A percentile compares a stretch with the other conserved stretches of the same genome.
These are phyloP conservation scores for Diddensiella santjacobensis DNA, from an alignment of 805 yeast genomes.

Conservation along the genomic window DNA sequence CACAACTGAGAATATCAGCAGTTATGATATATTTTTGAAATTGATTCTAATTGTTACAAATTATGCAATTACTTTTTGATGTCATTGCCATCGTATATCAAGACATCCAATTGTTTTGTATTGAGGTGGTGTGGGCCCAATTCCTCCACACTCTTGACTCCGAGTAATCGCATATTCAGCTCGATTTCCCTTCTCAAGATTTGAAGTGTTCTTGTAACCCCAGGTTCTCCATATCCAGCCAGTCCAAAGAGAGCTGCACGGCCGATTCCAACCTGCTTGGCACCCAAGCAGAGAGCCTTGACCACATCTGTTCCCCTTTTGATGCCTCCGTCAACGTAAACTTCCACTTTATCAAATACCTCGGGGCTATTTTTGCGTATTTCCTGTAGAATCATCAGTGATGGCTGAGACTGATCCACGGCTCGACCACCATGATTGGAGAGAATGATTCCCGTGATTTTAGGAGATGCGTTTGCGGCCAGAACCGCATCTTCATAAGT, in stretches of 20 bases:
- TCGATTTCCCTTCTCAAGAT: conserved; percentile 57
- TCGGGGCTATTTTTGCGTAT: conserved; percentile 40
- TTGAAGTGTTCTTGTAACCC: conserved; percentile 55
- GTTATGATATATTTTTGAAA: too few species aligned
- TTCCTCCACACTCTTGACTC: conserved; percentile 49
- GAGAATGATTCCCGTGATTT: conserved; percentile 56
- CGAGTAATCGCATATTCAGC: conserved; percentile 63
- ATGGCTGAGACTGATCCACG: conserved; percentile 57
- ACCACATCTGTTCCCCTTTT: conserved; percentile 62
- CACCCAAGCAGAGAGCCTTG: conserved; percentile 65
- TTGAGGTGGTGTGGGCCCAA: conserved; percentile 34
- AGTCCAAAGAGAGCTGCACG: conserved; percentile 62
- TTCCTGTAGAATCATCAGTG: conserved; percentile 59
- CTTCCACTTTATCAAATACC: conserved; percentile 43
- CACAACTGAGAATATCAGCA: too few species aligned
- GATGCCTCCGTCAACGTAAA: conserved; percentile 65
- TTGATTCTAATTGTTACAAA: too few species aligned
- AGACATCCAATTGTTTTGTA: conserved; percentile 22
- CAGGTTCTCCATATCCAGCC: conserved; percentile 65
- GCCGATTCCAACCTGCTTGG: conserved; percentile 61
- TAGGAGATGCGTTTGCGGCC: conserved; percentile 51
- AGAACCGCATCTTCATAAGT: conserved; percentile 59
- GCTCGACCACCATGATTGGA: conserved; percentile 79
- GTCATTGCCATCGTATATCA: conserved; percentile 12
- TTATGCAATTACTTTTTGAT: neutral